Percentiles rank a stretch among this genome's conserved stretches.
These are phyloP conservation scores for Aspergillus nanangensis DNA, from an alignment of 495 filamentous ascomycete genomes.

Conservation along the genomic window DNA sequence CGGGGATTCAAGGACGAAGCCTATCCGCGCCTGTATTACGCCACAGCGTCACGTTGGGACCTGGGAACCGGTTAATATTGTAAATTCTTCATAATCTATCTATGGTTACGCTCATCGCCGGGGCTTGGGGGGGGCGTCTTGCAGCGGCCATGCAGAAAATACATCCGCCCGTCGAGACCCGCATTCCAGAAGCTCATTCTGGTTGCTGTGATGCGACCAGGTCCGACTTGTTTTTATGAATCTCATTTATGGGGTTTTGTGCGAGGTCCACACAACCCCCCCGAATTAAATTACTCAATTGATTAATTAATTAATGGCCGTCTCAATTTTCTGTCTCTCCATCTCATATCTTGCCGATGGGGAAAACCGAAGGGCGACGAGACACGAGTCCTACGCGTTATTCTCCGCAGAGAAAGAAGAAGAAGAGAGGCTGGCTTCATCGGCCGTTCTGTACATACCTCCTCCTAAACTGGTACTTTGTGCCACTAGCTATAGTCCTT, in stretches of 20 bases:
- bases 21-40: not conserved
- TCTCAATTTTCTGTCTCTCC: not conserved
- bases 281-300: too few species aligned
- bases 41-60: not conserved
- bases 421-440: constrained; percentile 1
- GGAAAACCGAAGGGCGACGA: not conserved
- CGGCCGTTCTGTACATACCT: not conserved
- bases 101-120: too few species aligned
- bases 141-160: not conserved
- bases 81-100: not conserved
- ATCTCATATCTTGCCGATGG: not conserved
- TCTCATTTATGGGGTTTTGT: too few species aligned
- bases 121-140: not conserved
- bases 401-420: too few species aligned
- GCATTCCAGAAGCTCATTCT: constrained; percentile 21
- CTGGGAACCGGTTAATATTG: not conserved
- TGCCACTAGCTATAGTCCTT: not conserved
- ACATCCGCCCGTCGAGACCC: constrained; percentile 6
- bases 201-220: constrained; percentile 13
- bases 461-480: not conserved
- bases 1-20: not conserved
- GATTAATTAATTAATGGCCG: too few species aligned
- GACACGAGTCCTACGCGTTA: not conserved
- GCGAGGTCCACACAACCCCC: not conserved
- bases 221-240: too few species aligned